Evolutionary conservation across 805 yeast genomes (phyloP).

Genomic region (Lachancea quebecensis): DNA sequence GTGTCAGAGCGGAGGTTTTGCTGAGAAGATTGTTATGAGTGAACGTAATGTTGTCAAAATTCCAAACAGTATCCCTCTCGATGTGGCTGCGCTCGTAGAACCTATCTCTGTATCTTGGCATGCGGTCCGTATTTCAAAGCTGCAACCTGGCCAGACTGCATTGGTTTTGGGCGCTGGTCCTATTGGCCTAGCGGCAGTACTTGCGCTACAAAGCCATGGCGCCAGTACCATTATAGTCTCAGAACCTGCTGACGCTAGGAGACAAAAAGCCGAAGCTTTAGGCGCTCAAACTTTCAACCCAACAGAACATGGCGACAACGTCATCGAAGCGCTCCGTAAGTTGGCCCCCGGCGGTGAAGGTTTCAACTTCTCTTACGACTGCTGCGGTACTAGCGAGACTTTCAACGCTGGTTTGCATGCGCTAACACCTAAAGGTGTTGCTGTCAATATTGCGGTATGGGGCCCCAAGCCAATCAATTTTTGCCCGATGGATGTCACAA

Average conservation of each 20-base stretch:
- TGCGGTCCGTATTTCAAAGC: conserved; percentile 43
- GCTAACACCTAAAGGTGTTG: conserved; percentile 45
- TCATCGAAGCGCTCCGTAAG: conserved; percentile 35
- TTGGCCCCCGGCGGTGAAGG: conserved; percentile 40
- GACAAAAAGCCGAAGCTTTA: conserved; percentile 41
- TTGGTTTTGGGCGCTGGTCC: conserved; percentile 58
- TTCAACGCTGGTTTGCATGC: conserved; percentile 45
- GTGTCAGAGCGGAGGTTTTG: conserved; percentile 48
- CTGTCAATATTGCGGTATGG: conserved; percentile 65
- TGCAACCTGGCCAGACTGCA: conserved; percentile 40
- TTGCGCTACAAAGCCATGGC: conserved; percentile 47
- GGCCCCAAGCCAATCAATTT: conserved; percentile 43
- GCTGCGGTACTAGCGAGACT: conserved; percentile 47
- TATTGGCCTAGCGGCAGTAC: conserved; percentile 52
- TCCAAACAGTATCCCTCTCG: conserved; percentile 40
- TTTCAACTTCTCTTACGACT: conserved; percentile 46
- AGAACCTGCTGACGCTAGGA: conserved; percentile 44
- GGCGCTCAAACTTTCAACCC: conserved; percentile 50
- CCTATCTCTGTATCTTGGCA: conserved; percentile 56
- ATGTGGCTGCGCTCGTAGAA: conserved; percentile 51
- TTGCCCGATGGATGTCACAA: conserved; percentile 50
- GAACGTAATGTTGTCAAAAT: conserved; percentile 36
- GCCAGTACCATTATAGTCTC: conserved; percentile 42
- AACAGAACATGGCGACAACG: conserved; percentile 30
- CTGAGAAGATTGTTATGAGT: conserved; percentile 41